phyloP scores from a whole-genome alignment of 345 rosid species.

The Mallotus nudiflorus region DNA sequence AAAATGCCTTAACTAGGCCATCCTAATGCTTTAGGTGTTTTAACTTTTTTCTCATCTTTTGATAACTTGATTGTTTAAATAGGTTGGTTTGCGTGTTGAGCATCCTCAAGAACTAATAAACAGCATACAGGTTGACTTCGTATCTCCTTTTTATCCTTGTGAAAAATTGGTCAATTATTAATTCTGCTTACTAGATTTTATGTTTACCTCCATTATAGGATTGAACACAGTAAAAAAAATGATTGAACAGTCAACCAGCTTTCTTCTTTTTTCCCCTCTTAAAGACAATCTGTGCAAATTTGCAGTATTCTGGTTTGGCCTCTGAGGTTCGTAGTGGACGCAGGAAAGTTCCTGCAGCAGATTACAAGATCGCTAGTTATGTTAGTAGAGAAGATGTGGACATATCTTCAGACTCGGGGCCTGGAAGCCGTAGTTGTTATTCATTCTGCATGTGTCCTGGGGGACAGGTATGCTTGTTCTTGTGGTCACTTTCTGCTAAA shows the following conservation, averaged over 20 bases:
- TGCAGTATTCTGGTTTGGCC: conserved; percentile 77
- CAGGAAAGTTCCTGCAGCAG: conserved; percentile 94
- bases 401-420: conserved; percentile 21
- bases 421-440: conserved; percentile 68
- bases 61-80: conserved; percentile 27
- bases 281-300: conserved; percentile 3
- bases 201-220: neutral
- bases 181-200: neutral
- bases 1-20: neutral
- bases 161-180: too few species aligned
- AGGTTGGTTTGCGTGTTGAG: conserved; percentile 96
- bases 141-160: neutral
- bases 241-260: neutral
- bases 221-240: neutral
- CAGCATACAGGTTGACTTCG: conserved; percentile 65
- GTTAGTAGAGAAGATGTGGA: conserved; percentile 41
- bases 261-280: neutral
- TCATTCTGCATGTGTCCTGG: conserved; percentile 99
- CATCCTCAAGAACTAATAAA: conserved; percentile 96
- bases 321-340: conserved; percentile 68
- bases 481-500: neutral
- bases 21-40: neutral
- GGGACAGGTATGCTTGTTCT: conserved; percentile 67
- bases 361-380: conserved; percentile 80
- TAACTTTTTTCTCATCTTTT: conserved; percentile 5